Percentiles rank a stretch among this genome's conserved stretches.
Conservation (phyloP, 2,329 filamentous ascomycete species). For the Zymoseptoria tritici region DNA sequence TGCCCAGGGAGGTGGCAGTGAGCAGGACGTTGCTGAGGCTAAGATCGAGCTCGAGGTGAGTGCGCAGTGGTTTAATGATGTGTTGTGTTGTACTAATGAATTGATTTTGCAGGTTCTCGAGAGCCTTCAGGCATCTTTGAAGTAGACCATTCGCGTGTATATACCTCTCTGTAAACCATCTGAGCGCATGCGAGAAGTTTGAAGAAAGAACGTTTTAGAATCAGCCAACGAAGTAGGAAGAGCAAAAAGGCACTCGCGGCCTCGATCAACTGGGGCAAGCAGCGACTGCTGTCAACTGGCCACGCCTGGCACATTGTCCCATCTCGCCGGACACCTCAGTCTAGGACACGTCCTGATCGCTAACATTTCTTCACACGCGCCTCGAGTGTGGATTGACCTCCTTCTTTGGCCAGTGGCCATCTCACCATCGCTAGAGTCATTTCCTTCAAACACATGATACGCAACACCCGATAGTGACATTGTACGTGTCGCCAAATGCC, state of each 20-base stretch:
- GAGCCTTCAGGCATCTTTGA: constrained; percentile 71
- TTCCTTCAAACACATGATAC: not conserved
- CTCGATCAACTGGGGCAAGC: not conserved
- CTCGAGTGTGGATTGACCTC: not conserved
- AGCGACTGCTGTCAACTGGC: not conserved
- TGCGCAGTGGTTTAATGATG: too few relatives aligned
- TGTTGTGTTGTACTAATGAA: constrained; percentile 3
- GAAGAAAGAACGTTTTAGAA: not conserved
- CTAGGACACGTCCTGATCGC: not conserved
- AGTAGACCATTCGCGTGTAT: constrained; percentile 49
- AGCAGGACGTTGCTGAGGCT: constrained; percentile 96
- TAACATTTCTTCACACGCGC: not conserved
- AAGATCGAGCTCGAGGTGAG: constrained; percentile 97
- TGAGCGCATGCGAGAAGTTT: constrained; percentile 3
- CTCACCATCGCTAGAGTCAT: not conserved
- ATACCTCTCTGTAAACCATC: constrained; percentile 20
- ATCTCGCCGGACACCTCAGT: not conserved
- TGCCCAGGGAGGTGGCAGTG: constrained; percentile 79
- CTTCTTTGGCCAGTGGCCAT: not conserved
- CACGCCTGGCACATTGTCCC: not conserved
- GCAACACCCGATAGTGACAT: not conserved
- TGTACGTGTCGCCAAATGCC: not conserved
- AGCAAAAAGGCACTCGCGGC: not conserved
- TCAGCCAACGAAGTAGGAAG: not conserved
- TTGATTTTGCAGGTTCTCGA: constrained; percentile 59